These are phyloP conservation scores for Handroanthus guayacan DNA, from an alignment of 257 asterid species.

Conservation along the genomic window DNA sequence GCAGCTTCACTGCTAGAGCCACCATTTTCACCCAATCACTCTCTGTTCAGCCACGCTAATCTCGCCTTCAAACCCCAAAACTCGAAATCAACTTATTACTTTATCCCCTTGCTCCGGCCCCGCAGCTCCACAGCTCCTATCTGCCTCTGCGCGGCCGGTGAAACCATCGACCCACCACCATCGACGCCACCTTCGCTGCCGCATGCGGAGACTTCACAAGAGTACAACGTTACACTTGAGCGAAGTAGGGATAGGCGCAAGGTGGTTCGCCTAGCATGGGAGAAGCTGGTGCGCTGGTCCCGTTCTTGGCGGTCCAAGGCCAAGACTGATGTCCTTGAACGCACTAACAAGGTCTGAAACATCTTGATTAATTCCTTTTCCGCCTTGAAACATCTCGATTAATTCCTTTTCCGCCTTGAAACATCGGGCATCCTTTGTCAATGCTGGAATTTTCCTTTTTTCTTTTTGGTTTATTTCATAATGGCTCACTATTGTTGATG, in stretches of 20 bases:
- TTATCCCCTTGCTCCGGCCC: slow-evolving; percentile 39
- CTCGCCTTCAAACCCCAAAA: slow-evolving; percentile 37
- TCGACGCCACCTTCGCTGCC: slow-evolving; percentile 26
- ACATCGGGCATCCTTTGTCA: not conserved
- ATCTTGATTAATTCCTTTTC: not conserved
- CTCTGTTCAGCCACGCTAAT: slow-evolving; percentile 23
- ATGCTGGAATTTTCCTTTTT: not conserved
- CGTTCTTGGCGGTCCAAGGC: slow-evolving; percentile 81
- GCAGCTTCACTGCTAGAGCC: slow-evolving; percentile 57
- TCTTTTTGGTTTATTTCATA: not conserved
- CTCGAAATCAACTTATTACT: slow-evolving; percentile 30
- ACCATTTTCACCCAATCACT: slow-evolving; percentile 47
- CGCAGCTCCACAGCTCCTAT: slow-evolving; percentile 34
- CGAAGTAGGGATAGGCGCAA: slow-evolving; percentile 67
- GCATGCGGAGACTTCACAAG: slow-evolving; percentile 46
- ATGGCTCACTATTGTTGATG: not conserved
- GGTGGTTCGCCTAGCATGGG: slow-evolving; percentile 89
- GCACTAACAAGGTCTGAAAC: slow-evolving; percentile 74
- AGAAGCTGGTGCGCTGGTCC: slow-evolving; percentile 95
- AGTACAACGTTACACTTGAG: slow-evolving; percentile 39
- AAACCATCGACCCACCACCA: slow-evolving; percentile 32
- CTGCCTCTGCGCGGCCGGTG: slow-evolving; percentile 53
- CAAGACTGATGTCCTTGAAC: slow-evolving; percentile 87
- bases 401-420: not conserved
- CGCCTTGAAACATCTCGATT: not conserved